Evolutionary conservation across 1,284 basidiomycete species (phyloP).

Genomic region (Rhodotorula sp.): DNA sequence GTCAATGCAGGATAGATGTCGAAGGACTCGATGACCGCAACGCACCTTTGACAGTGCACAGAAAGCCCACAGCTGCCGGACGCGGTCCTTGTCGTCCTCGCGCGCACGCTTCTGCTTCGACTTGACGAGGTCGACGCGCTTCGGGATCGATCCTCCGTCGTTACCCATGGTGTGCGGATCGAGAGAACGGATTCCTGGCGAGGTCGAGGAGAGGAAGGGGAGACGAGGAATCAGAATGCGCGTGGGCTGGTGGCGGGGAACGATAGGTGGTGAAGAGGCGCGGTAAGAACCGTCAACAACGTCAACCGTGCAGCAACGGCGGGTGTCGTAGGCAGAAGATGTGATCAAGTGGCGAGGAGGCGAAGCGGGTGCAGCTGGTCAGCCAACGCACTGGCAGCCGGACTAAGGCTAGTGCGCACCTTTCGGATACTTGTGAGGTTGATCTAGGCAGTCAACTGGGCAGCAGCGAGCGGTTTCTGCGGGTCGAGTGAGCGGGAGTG

Average conservation of each 20-base stretch:
- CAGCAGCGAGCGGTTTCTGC: too few relatives aligned
- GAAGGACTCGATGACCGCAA: too few relatives aligned
- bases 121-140: conserved; percentile 72
- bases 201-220: neutral
- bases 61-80: conserved; percentile 80
- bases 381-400: too few relatives aligned
- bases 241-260: neutral
- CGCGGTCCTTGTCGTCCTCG: conserved; percentile 68
- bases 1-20: too few relatives aligned
- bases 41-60: conserved; percentile 87
- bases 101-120: conserved; percentile 76
- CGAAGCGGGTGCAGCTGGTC: too few relatives aligned
- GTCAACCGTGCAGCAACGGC: too few relatives aligned
- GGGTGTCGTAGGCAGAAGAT: too few relatives aligned
- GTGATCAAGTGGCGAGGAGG: too few relatives aligned
- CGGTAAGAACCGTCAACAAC: neutral
- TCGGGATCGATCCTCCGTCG: conserved; percentile 59
- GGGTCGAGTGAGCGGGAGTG: neutral
- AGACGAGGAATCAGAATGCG: neutral
- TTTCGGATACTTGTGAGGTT: too few relatives aligned
- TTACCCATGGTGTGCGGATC: conserved; percentile 20
- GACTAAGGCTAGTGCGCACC: too few relatives aligned
- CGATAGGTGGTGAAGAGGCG: fast-evolving
- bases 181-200: neutral
- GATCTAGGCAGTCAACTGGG: too few relatives aligned